Evolutionary conservation across 345 rosid genomes (phyloP), one percentile per base, ranked within the genome.

Genomic region (Aquilaria malaccensis): DNA sequence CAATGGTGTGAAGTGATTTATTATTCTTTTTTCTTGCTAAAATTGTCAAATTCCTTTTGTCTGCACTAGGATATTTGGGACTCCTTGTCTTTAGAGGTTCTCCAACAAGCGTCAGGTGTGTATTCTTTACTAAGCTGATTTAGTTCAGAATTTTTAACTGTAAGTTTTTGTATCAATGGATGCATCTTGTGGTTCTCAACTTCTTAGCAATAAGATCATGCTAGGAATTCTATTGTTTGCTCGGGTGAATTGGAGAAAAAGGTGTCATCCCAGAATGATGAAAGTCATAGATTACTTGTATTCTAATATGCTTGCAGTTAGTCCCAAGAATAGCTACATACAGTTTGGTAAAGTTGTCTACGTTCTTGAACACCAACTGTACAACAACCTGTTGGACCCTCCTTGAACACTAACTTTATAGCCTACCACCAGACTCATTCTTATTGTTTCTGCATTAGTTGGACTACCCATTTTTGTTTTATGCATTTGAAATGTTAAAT

Each of bases 51-150:
- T 37, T 6, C 30, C 32, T 50, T 30, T 33, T 56, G 22, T 46
- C 55, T 58, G 30, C 74, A 33, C n/a, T 68, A 93, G 99, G 83
- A 67, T 33, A 10, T 74, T 14, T 94, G 99, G 99, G 96, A 94
- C 76, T 87, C 95, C n/a, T 10, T 94, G 82, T 90, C 97, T 47
- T 63, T 83, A 60, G 89, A 94, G 69, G 65, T 78, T 56, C 90
- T 94, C 76, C 80, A 68, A 58, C 97, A 90, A 72, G 97, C 99
- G 62, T 77, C 99, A 62, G 97, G 97, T 94, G 83, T 79, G 77
- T 63, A 54, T 56, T 68, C 43, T 58, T 37, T 37, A 37, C 43
- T 9, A 4, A 37, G 43, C 7, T 37, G 43, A 37, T 1, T 37
- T 9, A 4, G 7, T 37, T 37, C 43, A 37, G 7, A 4, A 37